Evolutionary conservation across 1,139 yeast species (phyloP), one percentile per base, ranked within the genome.

Genomic region (Pneumocystis wakefieldiae): DNA sequence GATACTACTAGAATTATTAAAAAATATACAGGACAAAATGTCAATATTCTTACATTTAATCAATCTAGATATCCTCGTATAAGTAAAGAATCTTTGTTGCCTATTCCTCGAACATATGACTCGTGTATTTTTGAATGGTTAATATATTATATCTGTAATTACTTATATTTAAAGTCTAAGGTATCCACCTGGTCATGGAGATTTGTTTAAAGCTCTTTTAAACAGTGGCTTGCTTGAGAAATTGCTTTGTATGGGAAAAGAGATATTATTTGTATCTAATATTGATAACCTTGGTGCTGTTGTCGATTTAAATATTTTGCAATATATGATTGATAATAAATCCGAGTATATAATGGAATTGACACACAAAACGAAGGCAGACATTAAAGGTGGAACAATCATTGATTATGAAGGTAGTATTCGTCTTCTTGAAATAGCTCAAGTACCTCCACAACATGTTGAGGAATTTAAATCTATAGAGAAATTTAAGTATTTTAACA

Each of bases 141-240:
- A 48, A 15, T 48, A n/a, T 48, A 24, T 24, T 48, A 24, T 15
- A 37, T 37, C 14, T 24, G 24, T 48, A 48, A 14, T 48, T 48
- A 24, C 7, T 1, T 48, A 48, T 48, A 48, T 24, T 39, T 48
- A 48, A 48, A 24, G 19, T 48, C 12, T 48, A 48, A 48, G 55
- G 55, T 94, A 92, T 76, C 98, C 98, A 63, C 98, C 98, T 35
- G 98, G 98, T 63, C 98, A 92, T 76, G 98, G 98, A 77, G 98
- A 92, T 76, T 80, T 92, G 76, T 92, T 91, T 71, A 98, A 92
- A 78, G 80, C 95, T 37, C 80, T 92, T 73, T 85, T 87, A 67
- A 84, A 88, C 67, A 85, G 95, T 24, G 98, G 98, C 66, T 92
- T 92, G 73, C 81, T 92, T 70, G 98, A 92, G 74, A 84, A 88